Evolutionary conservation across 306 rosid genomes (phyloP).

Genomic region (Lotus japonicus): DNA sequence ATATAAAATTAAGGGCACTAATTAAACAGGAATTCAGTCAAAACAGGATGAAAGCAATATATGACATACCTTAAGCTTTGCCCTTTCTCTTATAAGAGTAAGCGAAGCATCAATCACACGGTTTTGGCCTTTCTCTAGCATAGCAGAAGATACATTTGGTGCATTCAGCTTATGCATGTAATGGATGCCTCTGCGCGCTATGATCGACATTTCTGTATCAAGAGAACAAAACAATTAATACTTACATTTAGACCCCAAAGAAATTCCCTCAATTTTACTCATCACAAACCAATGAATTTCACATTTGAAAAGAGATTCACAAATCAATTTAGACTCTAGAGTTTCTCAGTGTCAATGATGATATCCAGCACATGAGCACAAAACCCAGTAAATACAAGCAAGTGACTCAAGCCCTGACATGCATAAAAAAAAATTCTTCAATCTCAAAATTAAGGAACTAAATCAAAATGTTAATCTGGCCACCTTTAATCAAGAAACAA

Average conservation of each 20-base stretch:
- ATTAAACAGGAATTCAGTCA: neutral
- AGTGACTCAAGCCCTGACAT: no score
- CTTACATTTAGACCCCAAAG: neutral
- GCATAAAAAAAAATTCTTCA: neutral
- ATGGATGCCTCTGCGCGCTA: constrained; percentile 60
- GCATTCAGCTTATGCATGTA: constrained; percentile 45
- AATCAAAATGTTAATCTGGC: neutral
- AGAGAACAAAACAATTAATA: neutral
- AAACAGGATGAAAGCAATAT: neutral
- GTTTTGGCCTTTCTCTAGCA: constrained; percentile 70
- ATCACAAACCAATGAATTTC: neutral
- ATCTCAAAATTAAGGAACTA: neutral
- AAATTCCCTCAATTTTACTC: neutral
- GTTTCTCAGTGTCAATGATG: neutral
- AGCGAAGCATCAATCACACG: constrained; percentile 94
- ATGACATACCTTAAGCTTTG: constrained; percentile 72
- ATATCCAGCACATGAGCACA: neutral
- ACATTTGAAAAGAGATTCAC: neutral
- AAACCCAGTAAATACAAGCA: neutral
- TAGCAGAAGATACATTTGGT: constrained; percentile 45
- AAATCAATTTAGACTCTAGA: neutral
- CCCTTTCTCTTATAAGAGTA: constrained; percentile 91
- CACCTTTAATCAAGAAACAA: neutral
- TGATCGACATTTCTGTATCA: constrained; percentile 44
- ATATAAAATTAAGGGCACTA: neutral